Evolutionary conservation across 345 rosid species (phyloP).

Genomic region (Erucastrum elatum): DNA sequence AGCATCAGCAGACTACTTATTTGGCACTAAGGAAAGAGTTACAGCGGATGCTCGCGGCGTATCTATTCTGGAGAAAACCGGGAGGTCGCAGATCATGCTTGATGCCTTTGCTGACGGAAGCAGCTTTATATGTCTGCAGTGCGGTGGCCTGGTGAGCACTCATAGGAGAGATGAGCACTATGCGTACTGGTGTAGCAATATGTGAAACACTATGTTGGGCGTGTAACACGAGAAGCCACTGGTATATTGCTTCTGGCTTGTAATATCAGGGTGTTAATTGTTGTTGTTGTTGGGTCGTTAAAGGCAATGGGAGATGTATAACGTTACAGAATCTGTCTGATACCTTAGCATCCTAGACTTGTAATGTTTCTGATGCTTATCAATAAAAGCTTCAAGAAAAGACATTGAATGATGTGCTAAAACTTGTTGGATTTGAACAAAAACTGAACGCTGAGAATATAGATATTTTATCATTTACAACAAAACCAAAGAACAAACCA

Average conservation of each 20-base stretch:
- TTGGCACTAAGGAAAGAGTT: slow-evolving; percentile 27
- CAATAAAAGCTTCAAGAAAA: background rate
- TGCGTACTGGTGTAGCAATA: slow-evolving; percentile 77
- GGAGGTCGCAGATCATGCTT: slow-evolving; percentile 74
- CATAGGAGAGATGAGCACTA: slow-evolving; percentile 88
- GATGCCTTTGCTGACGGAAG: slow-evolving; percentile 94
- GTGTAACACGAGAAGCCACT: background rate
- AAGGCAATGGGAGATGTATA: slow-evolving; percentile 1
- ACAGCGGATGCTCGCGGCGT: slow-evolving; percentile 46
- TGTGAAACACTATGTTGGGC: slow-evolving; percentile 33
- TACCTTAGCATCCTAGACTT: background rate
- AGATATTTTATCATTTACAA: slow-evolving; percentile 30
- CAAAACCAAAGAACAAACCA: slow-evolving; percentile 11
- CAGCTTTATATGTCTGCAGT: slow-evolving; percentile 86
- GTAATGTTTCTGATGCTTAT: slow-evolving; percentile 2
- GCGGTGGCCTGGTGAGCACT: slow-evolving; percentile 91
- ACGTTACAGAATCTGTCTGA: background rate
- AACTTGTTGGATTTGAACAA: background rate
- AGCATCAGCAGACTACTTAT: slow-evolving; percentile 10
- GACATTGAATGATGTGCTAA: background rate
- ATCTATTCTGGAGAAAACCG: slow-evolving; percentile 81
- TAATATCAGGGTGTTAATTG: slow-evolving; percentile 2
- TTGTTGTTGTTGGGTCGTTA: background rate
- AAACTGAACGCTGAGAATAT: background rate
- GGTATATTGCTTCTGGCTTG: background rate